These are phyloP conservation scores for Neocucurbitaria cava DNA, from an alignment of 2,329 filamentous ascomycete species.

Conservation along the genomic window DNA sequence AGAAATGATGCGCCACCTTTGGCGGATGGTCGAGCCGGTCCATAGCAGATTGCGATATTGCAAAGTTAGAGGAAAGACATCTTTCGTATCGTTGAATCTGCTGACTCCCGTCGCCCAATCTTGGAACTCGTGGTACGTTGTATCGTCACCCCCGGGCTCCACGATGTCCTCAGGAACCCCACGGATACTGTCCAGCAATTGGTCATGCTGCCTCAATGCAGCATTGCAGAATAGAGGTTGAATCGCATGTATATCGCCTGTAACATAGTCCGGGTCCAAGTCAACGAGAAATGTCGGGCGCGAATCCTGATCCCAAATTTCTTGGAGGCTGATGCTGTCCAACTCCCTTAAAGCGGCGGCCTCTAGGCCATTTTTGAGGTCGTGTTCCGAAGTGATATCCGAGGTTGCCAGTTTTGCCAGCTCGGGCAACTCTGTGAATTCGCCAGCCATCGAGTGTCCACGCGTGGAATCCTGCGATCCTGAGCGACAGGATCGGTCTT, in stretches of 20 bases:
- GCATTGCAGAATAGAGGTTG: constrained; percentile 41
- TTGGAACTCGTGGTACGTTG: constrained; percentile 49
- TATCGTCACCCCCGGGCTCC: background rate
- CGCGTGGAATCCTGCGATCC: background rate
- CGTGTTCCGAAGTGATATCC: constrained; percentile 1
- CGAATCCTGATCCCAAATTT: constrained; percentile 41
- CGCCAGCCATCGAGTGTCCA: constrained; percentile 9
- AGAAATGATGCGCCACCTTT: constrained; percentile 39
- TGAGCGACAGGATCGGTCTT: background rate
- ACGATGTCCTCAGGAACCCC: constrained; percentile 9
- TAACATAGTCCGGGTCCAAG: constrained; percentile 35
- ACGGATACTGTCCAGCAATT: constrained; percentile 34
- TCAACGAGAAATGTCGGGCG: constrained; percentile 44
- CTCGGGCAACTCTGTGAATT: constrained; percentile 1
- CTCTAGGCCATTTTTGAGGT: constrained; percentile 10
- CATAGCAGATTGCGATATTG: constrained; percentile 39
- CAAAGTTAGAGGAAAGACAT: constrained; percentile 55
- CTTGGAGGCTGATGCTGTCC: constrained; percentile 31
- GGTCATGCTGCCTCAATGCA: constrained; percentile 37
- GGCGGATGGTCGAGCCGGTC: constrained; percentile 38
- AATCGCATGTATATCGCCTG: constrained; percentile 18
- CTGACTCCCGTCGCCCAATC: constrained; percentile 53
- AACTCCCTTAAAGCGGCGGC: constrained; percentile 28
- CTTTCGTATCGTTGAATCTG: constrained; percentile 53
- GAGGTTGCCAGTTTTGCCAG: constrained; percentile 2